Conservation (phyloP, 2,329 filamentous ascomycete species). For the Beauveria bassiana region DNA sequence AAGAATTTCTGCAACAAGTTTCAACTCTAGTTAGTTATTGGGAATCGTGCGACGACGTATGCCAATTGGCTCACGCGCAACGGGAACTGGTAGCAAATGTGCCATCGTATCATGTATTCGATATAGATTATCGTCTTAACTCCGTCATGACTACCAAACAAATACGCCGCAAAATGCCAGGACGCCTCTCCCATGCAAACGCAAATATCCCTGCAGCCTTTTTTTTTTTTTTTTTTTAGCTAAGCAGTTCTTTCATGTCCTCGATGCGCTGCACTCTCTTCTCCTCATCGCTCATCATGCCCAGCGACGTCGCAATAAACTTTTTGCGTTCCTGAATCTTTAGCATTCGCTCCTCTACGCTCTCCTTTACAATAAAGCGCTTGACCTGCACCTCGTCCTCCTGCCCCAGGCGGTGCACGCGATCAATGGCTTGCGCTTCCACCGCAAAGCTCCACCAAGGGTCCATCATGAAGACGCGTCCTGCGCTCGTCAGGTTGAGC, state of each 20-base stretch:
- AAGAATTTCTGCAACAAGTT: neutral
- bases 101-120: neutral
- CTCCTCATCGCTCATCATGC: conserved; percentile 92
- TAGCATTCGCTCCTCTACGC: conserved; percentile 93
- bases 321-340: conserved; percentile 92
- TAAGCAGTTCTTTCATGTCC: conserved; percentile 86
- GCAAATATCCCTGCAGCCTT: neutral
- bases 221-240: conserved; percentile 28
- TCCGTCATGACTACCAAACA: neutral
- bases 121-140: neutral
- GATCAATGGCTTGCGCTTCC: conserved; percentile 94
- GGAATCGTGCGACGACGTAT: neutral
- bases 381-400: conserved; percentile 76
- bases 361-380: conserved; percentile 81
- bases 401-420: conserved; percentile 95
- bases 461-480: conserved; percentile 97
- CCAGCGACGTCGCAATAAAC: conserved; percentile 88
- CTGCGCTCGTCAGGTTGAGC: conserved; percentile 82
- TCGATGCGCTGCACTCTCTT: conserved; percentile 85
- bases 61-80: neutral
- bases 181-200: conserved; percentile 1
- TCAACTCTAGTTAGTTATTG: neutral
- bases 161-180: neutral
- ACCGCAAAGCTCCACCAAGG: conserved; percentile 99
- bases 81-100: neutral